Conservation (phyloP, 805 yeast genomes). For the Kockiozyma suomiensis region DNA sequence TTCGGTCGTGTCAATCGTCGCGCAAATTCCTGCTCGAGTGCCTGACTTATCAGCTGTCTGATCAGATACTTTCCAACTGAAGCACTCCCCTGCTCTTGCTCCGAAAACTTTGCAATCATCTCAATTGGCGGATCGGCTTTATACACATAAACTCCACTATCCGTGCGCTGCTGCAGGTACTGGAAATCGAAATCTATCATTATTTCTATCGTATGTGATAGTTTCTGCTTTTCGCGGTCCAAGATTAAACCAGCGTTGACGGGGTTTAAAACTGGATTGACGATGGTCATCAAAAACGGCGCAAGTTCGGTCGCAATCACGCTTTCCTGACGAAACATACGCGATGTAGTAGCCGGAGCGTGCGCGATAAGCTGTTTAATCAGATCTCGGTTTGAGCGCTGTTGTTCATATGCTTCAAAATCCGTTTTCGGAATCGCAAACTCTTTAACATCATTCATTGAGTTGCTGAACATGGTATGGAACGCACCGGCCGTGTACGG, state of each 20-base stretch:
- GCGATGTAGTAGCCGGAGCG: slow-evolving; percentile 26
- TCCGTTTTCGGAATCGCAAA: slow-evolving; percentile 27
- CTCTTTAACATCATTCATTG: slow-evolving; percentile 32
- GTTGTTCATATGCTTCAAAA: slow-evolving; percentile 38
- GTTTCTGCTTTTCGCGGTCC: slow-evolving; percentile 9
- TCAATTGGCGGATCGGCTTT: slow-evolving; percentile 45
- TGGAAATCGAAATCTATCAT: slow-evolving; percentile 36
- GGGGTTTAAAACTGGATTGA: slow-evolving; percentile 37
- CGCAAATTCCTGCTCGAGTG: not conserved
- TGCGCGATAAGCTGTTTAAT: slow-evolving; percentile 36
- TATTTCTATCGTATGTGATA: slow-evolving; percentile 32
- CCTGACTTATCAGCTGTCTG: slow-evolving; percentile 23
- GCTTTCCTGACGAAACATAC: slow-evolving; percentile 20
- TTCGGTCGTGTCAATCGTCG: not conserved
- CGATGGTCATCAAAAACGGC: slow-evolving; percentile 40
- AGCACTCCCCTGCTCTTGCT: slow-evolving; percentile 15
- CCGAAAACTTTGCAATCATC: slow-evolving; percentile 31
- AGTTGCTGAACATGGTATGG: slow-evolving; percentile 57
- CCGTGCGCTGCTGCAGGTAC: slow-evolving; percentile 37
- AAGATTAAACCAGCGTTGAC: slow-evolving; percentile 19
- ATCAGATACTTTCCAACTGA: slow-evolving; percentile 19
- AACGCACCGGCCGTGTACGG: slow-evolving; percentile 62
- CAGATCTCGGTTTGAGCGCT: slow-evolving; percentile 41
- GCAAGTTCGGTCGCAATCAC: slow-evolving; percentile 38
- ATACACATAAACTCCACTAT: slow-evolving; percentile 38